phyloP scores from a whole-genome alignment of 768 basidiomycete species.

The Lentinula detonsa region DNA sequence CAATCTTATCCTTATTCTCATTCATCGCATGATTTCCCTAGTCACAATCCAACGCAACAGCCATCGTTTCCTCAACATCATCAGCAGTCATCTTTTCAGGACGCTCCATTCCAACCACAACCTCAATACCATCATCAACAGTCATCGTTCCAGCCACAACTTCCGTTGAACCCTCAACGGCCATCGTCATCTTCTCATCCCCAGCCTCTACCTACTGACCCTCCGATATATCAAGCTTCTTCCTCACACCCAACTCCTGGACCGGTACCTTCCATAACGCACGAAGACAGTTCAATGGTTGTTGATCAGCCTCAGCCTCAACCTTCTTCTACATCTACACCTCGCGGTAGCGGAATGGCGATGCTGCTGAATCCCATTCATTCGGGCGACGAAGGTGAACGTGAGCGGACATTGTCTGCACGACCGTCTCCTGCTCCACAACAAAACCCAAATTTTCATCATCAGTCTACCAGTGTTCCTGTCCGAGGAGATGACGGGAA shows the following conservation, averaged over 20 bases:
- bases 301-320: background rate
- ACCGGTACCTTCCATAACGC: background rate
- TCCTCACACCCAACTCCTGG: background rate
- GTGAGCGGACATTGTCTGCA: background rate
- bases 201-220: background rate
- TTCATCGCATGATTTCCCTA: conserved; percentile 28
- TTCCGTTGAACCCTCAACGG: background rate
- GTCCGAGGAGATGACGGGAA: conserved; percentile 1
- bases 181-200: background rate
- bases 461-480: background rate
- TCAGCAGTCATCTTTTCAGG: conserved; percentile 15
- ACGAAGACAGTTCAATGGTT: background rate
- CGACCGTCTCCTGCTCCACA: background rate
- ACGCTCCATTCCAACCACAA: background rate
- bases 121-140: conserved; percentile 15
- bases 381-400: background rate
- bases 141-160: background rate
- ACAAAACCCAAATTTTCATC: background rate
- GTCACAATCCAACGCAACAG: conserved; percentile 35
- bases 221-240: background rate
- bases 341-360: background rate
- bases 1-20: background rate
- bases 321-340: background rate
- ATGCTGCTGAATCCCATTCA: conserved; percentile 3
- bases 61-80: conserved; percentile 45